These are phyloP conservation scores for Vigna trinervia DNA, from an alignment of 306 rosid genomes.

Conservation along the genomic window DNA sequence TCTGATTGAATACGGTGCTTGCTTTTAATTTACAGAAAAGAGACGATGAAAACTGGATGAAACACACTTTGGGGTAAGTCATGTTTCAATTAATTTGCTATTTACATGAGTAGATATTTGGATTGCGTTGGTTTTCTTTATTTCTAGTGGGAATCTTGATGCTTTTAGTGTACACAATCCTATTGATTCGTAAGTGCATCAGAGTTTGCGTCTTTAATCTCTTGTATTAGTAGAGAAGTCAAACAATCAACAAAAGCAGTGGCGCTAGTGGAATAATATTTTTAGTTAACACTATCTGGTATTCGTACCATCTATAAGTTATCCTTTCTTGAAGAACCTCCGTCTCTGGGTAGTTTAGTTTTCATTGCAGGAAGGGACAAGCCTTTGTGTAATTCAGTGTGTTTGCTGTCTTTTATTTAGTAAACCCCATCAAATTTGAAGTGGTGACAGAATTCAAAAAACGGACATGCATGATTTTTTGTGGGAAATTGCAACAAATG, in stretches of 20 bases:
- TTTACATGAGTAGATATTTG: neutral
- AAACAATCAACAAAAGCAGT: constrained; percentile 1
- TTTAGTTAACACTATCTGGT: constrained; percentile 3
- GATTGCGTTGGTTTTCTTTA: neutral
- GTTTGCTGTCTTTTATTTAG: neutral
- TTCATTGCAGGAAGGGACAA: neutral
- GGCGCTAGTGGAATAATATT: neutral
- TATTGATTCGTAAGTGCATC: neutral
- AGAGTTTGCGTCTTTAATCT: neutral
- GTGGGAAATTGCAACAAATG: neutral
- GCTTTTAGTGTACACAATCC: neutral
- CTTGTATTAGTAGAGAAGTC: neutral
- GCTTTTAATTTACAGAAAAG: constrained; percentile 73
- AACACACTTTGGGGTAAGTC: constrained; percentile 90
- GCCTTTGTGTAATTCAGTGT: neutral
- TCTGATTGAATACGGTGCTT: constrained; percentile 32
- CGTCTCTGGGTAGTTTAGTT: neutral
- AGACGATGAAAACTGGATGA: constrained; percentile 95
- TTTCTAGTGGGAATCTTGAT: neutral
- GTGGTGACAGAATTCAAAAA: neutral
- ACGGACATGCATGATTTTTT: neutral
- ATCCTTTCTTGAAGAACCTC: constrained; percentile 11
- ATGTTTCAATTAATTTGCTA: constrained; percentile 22
- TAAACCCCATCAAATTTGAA: neutral
- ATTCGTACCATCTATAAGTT: neutral